Evolutionary conservation across 179 eudicot species (phyloP).

Genomic region (Gypsophila paniculata): DNA sequence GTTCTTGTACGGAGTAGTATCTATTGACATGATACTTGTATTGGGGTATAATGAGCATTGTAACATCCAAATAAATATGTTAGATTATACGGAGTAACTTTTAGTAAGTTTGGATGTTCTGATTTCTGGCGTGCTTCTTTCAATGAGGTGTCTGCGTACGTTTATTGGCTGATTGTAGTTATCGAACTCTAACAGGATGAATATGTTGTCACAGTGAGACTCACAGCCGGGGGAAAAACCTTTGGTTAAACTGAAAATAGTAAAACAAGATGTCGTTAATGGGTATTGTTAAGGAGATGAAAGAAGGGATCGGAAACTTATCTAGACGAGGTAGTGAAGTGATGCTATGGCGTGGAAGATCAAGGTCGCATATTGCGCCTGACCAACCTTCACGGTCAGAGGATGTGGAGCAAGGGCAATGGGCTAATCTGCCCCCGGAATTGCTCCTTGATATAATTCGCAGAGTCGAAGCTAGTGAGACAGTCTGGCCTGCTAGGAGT

Average conservation of each 20-base stretch:
- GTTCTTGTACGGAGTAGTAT: neutral
- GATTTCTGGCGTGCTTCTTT: neutral
- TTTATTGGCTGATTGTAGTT: neutral
- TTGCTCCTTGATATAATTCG: slow-evolving; percentile 77
- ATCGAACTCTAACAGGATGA: slow-evolving; percentile 1
- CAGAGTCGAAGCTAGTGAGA: slow-evolving; percentile 77
- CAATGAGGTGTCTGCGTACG: neutral
- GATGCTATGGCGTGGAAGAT: slow-evolving; percentile 64
- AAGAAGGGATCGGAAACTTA: slow-evolving; percentile 61
- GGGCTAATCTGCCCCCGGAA: slow-evolving; percentile 88
- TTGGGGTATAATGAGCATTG: neutral
- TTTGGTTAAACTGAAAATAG: neutral
- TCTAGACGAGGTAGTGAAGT: slow-evolving; percentile 62
- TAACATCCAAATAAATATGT: neutral
- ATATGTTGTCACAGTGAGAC: neutral
- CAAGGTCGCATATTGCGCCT: slow-evolving; percentile 79
- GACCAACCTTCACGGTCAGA: slow-evolving; percentile 46
- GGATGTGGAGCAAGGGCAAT: slow-evolving; percentile 60
- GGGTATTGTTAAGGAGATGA: slow-evolving; percentile 70
- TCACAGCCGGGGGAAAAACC: neutral
- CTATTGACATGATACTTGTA: no score
- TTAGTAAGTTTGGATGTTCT: neutral
- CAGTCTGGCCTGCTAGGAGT: slow-evolving; percentile 82
- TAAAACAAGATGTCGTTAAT: slow-evolving; percentile 60
- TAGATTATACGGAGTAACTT: no score